phyloP scores from a whole-genome alignment of 306 rosid genomes.

The Begonia fuchsioides region DNA sequence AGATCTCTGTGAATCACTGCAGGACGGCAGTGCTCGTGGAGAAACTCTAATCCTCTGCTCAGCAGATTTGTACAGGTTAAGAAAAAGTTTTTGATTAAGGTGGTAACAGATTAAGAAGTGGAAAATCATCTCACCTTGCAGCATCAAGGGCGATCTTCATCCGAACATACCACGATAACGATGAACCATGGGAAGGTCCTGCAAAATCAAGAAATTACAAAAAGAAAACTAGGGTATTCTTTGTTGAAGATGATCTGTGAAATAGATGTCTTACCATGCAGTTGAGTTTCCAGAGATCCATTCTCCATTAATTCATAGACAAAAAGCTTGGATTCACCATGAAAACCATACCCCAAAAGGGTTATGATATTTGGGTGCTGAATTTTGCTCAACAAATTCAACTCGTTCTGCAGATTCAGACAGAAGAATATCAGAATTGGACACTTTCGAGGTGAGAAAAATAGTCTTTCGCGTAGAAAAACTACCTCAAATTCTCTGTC shows the following conservation, averaged over 20 bases:
- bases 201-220: not conserved
- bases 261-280: conserved; percentile 52
- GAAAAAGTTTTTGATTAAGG: not conserved
- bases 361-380: too few species aligned
- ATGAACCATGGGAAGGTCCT: conserved; percentile 79
- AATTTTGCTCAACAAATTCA: conserved; percentile 51
- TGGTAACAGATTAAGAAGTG: conserved; percentile 2
- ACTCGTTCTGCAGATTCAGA: conserved; percentile 71
- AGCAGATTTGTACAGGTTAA: conserved; percentile 21
- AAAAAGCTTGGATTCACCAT: conserved; percentile 41
- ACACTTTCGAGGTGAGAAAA: not conserved
- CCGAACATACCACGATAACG: conserved; percentile 80
- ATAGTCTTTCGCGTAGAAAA: conserved; percentile 1
- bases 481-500: conserved; percentile 71
- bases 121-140: conserved; percentile 46
- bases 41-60: conserved; percentile 80
- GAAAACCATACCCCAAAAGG: conserved; percentile 52
- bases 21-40: conserved; percentile 80
- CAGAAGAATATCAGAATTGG: not conserved
- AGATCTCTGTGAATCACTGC: conserved; percentile 78
- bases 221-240: too few species aligned
- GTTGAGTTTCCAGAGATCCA: conserved; percentile 71
- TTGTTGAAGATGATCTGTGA: not conserved
- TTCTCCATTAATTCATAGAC: too few species aligned
- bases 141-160: conserved; percentile 93